A percentile compares a stretch with the other conserved stretches of the same genome.
Evolutionary conservation across 192 early-diverging fungal genomes (phyloP).

Genomic region (Coemansia sp.): DNA sequence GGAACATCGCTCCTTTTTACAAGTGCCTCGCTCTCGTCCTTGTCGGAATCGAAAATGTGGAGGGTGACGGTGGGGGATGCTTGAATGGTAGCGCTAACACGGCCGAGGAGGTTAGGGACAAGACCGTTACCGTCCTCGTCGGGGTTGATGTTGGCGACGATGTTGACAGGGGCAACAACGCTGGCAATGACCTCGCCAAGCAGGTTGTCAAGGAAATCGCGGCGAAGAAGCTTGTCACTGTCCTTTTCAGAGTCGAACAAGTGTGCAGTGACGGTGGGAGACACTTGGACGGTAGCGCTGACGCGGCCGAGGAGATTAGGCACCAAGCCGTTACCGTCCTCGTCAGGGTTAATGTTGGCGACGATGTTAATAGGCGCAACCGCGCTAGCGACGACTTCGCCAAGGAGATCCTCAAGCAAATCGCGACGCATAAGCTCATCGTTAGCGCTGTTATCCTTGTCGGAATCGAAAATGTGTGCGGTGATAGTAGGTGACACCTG

Average conservation of each 20-base stretch:
- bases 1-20: conserved; percentile 19
- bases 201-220: conserved; percentile 26
- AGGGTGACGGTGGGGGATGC: conserved; percentile 27
- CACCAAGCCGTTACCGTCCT: conserved; percentile 36
- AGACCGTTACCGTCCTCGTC: conserved; percentile 43
- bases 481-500: conserved; percentile 23
- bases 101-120: conserved; percentile 37
- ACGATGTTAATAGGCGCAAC: conserved; percentile 30
- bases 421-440: conserved; percentile 20
- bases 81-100: conserved; percentile 28
- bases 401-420: conserved; percentile 25
- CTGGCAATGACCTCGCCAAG: conserved; percentile 31
- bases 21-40: conserved; percentile 18
- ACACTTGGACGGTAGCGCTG: conserved; percentile 20
- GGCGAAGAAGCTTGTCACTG: conserved; percentile 12
- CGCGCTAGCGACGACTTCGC: conserved; percentile 25
- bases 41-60: conserved; percentile 27
- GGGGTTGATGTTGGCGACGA: conserved; percentile 34
- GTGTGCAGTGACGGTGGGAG: conserved; percentile 16
- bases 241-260: conserved; percentile 14
- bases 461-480: conserved; percentile 19
- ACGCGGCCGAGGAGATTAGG: conserved; percentile 40
- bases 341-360: conserved; percentile 38
- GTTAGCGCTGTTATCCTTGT: conserved; percentile 14
- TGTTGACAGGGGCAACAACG: conserved; percentile 31